phyloP scores from a whole-genome alignment of 257 asterid species.

The Jasminum sambac region DNA sequence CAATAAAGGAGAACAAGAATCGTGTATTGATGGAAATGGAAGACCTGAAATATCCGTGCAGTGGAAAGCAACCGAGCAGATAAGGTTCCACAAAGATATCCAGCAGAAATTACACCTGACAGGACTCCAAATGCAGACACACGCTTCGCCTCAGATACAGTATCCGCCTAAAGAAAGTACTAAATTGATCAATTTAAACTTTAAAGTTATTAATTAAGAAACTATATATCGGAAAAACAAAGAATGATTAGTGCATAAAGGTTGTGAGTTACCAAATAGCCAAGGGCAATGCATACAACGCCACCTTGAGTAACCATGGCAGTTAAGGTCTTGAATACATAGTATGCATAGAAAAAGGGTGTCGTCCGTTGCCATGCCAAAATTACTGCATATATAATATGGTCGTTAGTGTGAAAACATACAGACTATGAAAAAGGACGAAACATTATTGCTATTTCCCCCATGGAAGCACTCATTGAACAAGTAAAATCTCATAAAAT shows the following conservation, averaged over 20 bases:
- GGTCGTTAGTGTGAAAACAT: background rate
- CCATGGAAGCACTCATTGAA: background rate
- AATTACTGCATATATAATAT: background rate
- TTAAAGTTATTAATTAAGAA: conserved; percentile 3
- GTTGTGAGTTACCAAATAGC: conserved; percentile 43
- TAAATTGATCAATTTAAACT: background rate
- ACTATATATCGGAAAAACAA: background rate
- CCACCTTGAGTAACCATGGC: conserved; percentile 55
- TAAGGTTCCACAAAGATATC: conserved; percentile 47
- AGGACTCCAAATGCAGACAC: conserved; percentile 53
- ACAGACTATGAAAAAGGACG: background rate
- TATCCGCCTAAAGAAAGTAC: conserved; percentile 46
- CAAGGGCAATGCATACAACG: conserved; percentile 48
- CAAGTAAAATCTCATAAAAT: background rate
- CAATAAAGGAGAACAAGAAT: background rate
- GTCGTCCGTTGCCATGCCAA: conserved; percentile 47
- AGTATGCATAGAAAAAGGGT: conserved; percentile 47
- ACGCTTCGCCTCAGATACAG: conserved; percentile 46
- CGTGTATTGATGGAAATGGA: background rate
- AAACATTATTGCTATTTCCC: background rate
- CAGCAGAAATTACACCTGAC: conserved; percentile 42
- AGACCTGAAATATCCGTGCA: conserved; percentile 49
- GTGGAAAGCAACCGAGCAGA: conserved; percentile 54
- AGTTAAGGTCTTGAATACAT: conserved; percentile 45
- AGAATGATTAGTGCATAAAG: background rate